A percentile compares a stretch with the other conserved stretches of the same genome.
These are phyloP conservation scores for Microbotryum intermedium DNA, from an alignment of 1,284 basidiomycete genomes.

Conservation along the genomic window DNA sequence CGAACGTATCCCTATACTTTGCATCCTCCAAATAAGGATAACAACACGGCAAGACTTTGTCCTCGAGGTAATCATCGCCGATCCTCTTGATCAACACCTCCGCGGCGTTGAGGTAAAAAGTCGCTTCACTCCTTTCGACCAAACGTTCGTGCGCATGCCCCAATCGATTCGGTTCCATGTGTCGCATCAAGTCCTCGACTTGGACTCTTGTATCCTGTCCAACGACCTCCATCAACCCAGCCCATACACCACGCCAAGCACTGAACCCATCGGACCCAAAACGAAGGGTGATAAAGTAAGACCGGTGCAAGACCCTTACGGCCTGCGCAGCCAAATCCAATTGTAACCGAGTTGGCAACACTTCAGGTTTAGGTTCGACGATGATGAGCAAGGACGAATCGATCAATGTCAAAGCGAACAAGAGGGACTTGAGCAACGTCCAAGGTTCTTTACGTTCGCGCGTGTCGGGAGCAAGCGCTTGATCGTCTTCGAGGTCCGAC, in stretches of 20 bases:
- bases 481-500: conserved; percentile 21
- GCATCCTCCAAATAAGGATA: conserved; percentile 28
- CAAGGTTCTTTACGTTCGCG: conserved; percentile 24
- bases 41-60: conserved; percentile 10
- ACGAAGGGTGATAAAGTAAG: conserved; percentile 29
- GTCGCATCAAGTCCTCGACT: too few species aligned
- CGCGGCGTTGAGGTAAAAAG: conserved; percentile 31
- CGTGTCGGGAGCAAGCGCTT: conserved; percentile 17
- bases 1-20: conserved; percentile 31
- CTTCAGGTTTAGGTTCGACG: conserved; percentile 9
- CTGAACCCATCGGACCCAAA: conserved; percentile 31
- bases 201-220: neutral
- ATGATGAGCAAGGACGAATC: conserved; percentile 29
- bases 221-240: conserved; percentile 29
- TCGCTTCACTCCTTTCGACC: conserved; percentile 20
- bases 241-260: conserved; percentile 29
- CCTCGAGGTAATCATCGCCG: conserved; percentile 24
- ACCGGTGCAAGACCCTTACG: conserved; percentile 19
- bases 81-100: conserved; percentile 29
- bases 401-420: conserved; percentile 31
- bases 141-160: conserved; percentile 3
- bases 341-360: conserved; percentile 1
- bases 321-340: conserved; percentile 21
- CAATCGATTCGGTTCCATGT: too few species aligned
- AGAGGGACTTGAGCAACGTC: conserved; percentile 31